Conservation (phyloP, 2,329 filamentous ascomycete genomes). For the Elsinoe ampelina region DNA sequence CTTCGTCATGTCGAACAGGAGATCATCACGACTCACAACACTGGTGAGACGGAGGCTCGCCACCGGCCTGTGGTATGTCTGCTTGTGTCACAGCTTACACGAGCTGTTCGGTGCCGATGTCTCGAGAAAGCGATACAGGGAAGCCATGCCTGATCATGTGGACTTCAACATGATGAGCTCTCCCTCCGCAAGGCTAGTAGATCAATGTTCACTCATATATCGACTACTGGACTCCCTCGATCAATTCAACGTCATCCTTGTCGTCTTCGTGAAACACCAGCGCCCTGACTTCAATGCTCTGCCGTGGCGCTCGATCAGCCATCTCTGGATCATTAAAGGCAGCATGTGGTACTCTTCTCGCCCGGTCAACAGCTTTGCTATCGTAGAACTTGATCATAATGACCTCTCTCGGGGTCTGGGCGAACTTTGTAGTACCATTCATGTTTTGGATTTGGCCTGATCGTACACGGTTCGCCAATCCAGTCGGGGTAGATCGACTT, state of each 20-base stretch:
- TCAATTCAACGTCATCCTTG: background rate
- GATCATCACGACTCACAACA: too few relatives aligned
- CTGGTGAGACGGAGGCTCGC: too few relatives aligned
- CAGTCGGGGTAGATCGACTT: conserved; percentile 49
- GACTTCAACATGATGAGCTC: too few relatives aligned
- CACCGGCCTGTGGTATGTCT: too few relatives aligned
- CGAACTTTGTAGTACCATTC: conserved; percentile 53
- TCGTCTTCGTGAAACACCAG: conserved; percentile 39
- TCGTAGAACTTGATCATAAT: conserved; percentile 56
- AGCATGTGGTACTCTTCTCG: conserved; percentile 46
- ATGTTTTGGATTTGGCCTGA: conserved; percentile 46
- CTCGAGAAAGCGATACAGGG: too few relatives aligned
- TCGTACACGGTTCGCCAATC: conserved; percentile 49
- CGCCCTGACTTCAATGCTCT: conserved; percentile 50
- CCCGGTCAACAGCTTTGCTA: conserved; percentile 45
- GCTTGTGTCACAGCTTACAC: too few relatives aligned
- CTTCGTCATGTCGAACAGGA: too few relatives aligned
- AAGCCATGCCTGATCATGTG: too few relatives aligned
- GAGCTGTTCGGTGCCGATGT: too few relatives aligned
- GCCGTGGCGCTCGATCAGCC: conserved; percentile 32
- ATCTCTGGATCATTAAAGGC: conserved; percentile 46
- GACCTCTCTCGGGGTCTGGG: conserved; percentile 51
- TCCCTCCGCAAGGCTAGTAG: too few relatives aligned
- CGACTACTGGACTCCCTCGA: background rate
- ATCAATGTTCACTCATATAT: too few relatives aligned